These are phyloP conservation scores for Fusarium brevicatenulatum DNA, from an alignment of 2,329 filamentous ascomycete genomes.

Conservation along the genomic window DNA sequence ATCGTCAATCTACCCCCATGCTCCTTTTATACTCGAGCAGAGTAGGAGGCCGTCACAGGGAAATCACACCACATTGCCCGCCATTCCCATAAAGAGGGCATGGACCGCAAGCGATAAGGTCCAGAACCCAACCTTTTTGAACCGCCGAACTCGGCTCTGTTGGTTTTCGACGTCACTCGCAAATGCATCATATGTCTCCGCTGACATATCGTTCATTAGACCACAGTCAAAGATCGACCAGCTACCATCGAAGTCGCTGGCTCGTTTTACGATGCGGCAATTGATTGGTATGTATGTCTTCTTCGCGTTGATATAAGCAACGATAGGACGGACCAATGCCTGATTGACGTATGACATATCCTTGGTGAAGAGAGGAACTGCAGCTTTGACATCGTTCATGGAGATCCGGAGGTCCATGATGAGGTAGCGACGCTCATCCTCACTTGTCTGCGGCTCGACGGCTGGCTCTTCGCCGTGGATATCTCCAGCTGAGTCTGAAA, in stretches of 20 bases:
- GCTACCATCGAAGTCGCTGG: constrained; percentile 90
- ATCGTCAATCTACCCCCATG: constrained; percentile 7
- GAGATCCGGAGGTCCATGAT: constrained; percentile 96
- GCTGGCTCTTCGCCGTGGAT: constrained; percentile 9
- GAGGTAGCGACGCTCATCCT: constrained; percentile 79
- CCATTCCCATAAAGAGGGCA: constrained; percentile 93
- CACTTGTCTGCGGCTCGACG: constrained; percentile 32
- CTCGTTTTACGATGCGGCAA: constrained; percentile 91
- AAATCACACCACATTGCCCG: constrained; percentile 74
- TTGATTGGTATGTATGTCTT: constrained; percentile 95
- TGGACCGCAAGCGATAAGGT: constrained; percentile 92
- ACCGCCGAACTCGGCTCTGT: constrained; percentile 82
- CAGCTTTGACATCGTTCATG: constrained; percentile 92
- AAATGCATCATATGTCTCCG: constrained; percentile 95
- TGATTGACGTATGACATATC: constrained; percentile 97
- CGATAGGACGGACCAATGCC: constrained; percentile 92
- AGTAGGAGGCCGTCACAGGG: background rate
- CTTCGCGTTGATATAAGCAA: constrained; percentile 97
- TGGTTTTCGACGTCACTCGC: constrained; percentile 90
- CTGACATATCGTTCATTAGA: constrained; percentile 91
- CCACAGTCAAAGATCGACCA: constrained; percentile 96
- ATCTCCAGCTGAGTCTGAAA: constrained; percentile 45
- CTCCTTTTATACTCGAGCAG: constrained; percentile 15
- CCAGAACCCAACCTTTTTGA: constrained; percentile 98
- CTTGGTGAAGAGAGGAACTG: constrained; percentile 90